phyloP scores from a whole-genome alignment of 169 alveolate species.

The Toxoplasma gondii region DNA sequence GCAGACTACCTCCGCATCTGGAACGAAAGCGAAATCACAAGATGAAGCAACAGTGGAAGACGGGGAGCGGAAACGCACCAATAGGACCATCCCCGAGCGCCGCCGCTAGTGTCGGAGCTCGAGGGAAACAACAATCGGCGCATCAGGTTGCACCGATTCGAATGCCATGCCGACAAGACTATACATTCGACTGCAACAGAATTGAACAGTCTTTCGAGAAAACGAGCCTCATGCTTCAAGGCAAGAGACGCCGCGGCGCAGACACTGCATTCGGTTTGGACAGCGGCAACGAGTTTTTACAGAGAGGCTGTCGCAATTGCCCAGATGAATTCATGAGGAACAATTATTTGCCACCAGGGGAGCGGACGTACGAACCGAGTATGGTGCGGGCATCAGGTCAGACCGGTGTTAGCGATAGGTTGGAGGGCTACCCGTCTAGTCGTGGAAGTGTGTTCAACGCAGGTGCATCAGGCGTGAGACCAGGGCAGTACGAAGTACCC shows the following conservation, averaged over 20 bases:
- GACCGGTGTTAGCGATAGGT: background rate
- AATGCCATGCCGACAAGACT: background rate
- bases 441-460: background rate
- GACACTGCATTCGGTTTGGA: background rate
- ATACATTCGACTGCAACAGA: background rate
- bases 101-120: background rate
- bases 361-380: background rate
- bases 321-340: background rate
- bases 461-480: background rate
- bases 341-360: background rate
- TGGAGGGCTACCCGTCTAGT: background rate
- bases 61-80: background rate
- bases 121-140: background rate
- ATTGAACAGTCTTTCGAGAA: background rate
- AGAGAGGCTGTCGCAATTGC: background rate
- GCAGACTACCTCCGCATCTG: constrained; percentile 66
- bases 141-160: background rate
- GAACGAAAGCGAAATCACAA: constrained; percentile 57
- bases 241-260: background rate
- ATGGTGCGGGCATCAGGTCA: background rate
- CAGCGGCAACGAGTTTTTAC: background rate
- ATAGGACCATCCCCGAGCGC: background rate
- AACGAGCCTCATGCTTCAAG: background rate
- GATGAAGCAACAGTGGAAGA: constrained; percentile 19
- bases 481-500: background rate